phyloP scores from a whole-genome alignment of 169 alveolate genomes.

The Cryptosporidium tyzzeri region DNA sequence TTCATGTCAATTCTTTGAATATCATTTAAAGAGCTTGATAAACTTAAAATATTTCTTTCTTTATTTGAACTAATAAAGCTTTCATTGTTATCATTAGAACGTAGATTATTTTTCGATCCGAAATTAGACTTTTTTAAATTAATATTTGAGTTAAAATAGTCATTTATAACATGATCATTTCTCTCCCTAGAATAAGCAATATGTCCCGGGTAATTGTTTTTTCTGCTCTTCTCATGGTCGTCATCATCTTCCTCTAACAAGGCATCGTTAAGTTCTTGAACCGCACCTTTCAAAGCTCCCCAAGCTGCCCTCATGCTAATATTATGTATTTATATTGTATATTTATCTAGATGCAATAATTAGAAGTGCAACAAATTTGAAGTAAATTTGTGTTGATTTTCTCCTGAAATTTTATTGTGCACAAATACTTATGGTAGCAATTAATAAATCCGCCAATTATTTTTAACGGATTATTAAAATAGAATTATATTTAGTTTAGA shows the following conservation, averaged over 20 bases:
- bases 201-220: neutral
- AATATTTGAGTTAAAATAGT: neutral
- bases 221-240: neutral
- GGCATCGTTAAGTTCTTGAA: constrained; percentile 68
- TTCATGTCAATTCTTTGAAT: neutral
- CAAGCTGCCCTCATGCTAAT: constrained; percentile 72
- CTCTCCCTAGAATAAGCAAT: neutral
- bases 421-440: neutral
- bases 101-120: neutral
- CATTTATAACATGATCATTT: neutral
- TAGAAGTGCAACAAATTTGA: neutral
- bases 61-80: neutral
- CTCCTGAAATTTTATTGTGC: neutral
- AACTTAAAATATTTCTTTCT: neutral
- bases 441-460: neutral
- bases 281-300: constrained; percentile 76
- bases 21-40: neutral
- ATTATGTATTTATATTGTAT: neutral
- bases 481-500: neutral
- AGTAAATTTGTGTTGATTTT: neutral
- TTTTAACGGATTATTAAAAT: neutral
- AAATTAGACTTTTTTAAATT: neutral
- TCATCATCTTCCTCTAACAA: constrained; percentile 69
- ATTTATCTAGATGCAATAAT: neutral
- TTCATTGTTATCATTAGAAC: neutral